A percentile compares a stretch with the other conserved stretches of the same genome.
phyloP scores from a whole-genome alignment of 2,329 filamentous ascomycete genomes.

The Geoglossum cookeanum region DNA sequence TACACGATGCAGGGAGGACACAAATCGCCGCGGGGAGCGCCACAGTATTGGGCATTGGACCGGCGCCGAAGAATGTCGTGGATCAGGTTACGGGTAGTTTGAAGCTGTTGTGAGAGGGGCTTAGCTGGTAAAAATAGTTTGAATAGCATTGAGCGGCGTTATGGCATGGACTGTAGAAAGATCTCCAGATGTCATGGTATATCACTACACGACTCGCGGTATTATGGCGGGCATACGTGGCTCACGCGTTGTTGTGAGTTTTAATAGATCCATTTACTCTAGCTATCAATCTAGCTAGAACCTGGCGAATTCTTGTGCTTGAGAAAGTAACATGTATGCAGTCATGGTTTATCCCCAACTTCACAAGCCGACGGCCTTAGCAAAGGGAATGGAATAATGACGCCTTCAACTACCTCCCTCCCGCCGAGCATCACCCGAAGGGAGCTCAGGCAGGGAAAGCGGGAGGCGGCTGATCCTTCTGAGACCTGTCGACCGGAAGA shows the following conservation, averaged over 20 bases:
- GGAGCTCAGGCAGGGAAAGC: slow-evolving; percentile 41
- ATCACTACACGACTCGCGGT: too few species aligned
- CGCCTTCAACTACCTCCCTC: slow-evolving; percentile 32
- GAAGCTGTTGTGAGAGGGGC: slow-evolving; percentile 48
- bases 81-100: slow-evolving; percentile 70
- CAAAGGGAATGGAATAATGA: slow-evolving; percentile 83
- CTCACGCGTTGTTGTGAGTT: too few species aligned
- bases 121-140: slow-evolving; percentile 24
- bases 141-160: slow-evolving; percentile 19
- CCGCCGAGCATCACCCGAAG: slow-evolving; percentile 43
- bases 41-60: slow-evolving; percentile 62
- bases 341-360: slow-evolving; percentile 80
- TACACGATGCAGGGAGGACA: slow-evolving; percentile 88
- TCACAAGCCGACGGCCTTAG: slow-evolving; percentile 81
- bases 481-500: slow-evolving; percentile 90
- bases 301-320: background rate
- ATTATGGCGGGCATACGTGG: too few species aligned
- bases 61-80: slow-evolving; percentile 68
- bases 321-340: slow-evolving; percentile 37
- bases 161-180: background rate
- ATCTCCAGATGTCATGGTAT: too few species aligned
- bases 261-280: too few species aligned
- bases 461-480: slow-evolving; percentile 45
- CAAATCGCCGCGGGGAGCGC: slow-evolving; percentile 88
- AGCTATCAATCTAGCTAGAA: too few species aligned